These are phyloP conservation scores for Sporothrix sp. DNA, from an alignment of 2,329 filamentous ascomycete species.

Conservation along the genomic window DNA sequence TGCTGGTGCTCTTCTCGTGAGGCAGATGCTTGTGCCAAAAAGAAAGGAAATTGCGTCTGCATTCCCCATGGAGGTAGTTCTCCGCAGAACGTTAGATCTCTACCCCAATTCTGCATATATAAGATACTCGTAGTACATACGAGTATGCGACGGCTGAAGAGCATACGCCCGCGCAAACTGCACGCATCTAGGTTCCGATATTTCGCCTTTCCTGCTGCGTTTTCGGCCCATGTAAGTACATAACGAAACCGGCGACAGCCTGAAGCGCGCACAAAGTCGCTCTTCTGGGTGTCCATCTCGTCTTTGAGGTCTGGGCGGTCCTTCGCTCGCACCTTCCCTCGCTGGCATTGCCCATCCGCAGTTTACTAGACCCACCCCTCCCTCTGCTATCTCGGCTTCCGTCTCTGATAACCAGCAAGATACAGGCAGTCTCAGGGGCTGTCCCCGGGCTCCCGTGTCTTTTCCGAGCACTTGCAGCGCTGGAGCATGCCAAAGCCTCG, in stretches of 20 bases:
- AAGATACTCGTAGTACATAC: not conserved
- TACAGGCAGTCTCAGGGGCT: no score
- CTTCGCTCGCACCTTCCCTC: conserved; percentile 1
- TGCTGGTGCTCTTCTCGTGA: not conserved
- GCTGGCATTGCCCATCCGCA: not conserved
- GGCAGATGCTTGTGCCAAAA: not conserved
- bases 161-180: not conserved
- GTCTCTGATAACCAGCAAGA: not conserved
- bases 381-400: not conserved
- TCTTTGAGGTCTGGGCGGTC: no score
- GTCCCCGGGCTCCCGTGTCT: not conserved
- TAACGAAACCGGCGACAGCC: no score
- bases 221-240: no score
- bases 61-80: conserved; percentile 1
- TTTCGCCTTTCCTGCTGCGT: no score
- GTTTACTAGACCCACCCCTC: not conserved
- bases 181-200: no score
- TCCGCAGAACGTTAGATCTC: not conserved
- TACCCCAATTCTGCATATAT: not conserved
- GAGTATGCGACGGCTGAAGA: not conserved
- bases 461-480: no score
- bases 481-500: not conserved
- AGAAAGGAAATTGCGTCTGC: not conserved
- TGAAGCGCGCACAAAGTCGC: no score
- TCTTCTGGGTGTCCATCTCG: not conserved